Evolutionary conservation across 2,329 filamentous ascomycete species (phyloP).

Genomic region (Cercospora berteroae): DNA sequence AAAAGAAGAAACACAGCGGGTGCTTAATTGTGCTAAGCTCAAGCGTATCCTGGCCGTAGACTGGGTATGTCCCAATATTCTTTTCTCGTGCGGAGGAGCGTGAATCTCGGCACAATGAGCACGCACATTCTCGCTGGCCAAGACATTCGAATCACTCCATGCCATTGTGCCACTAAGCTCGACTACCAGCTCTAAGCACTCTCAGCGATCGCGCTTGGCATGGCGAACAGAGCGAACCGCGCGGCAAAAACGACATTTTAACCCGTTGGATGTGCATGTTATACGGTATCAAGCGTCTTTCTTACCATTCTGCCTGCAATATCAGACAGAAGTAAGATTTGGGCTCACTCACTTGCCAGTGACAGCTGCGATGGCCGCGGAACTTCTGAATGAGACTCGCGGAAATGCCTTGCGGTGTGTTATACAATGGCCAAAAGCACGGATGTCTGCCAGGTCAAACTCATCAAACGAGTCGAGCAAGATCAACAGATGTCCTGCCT

Average conservation of each 20-base stretch:
- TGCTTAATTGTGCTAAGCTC: not conserved
- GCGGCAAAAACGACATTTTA: not conserved
- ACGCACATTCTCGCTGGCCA: not conserved
- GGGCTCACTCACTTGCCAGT: not conserved
- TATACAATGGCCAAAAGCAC: not conserved
- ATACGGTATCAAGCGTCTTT: not conserved
- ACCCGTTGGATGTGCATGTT: not conserved
- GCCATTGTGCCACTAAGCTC: not conserved
- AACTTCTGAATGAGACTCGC: not conserved
- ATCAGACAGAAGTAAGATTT: not conserved
- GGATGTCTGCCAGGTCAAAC: not conserved
- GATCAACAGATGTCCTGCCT: not conserved
- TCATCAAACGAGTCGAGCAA: not conserved
- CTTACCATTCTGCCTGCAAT: not conserved
- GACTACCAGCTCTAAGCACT: not conserved
- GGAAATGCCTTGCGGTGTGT: not conserved
- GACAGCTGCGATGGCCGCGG: not conserved
- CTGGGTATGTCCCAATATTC: not conserved
- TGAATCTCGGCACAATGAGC: not conserved
- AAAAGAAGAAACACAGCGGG: not conserved
- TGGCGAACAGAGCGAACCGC: not conserved
- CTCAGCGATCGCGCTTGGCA: not conserved
- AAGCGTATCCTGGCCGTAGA: not conserved
- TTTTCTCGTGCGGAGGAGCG: not conserved
- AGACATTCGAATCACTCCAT: too few species aligned